A percentile compares a stretch with the other conserved stretches of the same genome.
Conservation (phyloP, 495 filamentous ascomycete species). For the Penicillium waksmanii region DNA sequence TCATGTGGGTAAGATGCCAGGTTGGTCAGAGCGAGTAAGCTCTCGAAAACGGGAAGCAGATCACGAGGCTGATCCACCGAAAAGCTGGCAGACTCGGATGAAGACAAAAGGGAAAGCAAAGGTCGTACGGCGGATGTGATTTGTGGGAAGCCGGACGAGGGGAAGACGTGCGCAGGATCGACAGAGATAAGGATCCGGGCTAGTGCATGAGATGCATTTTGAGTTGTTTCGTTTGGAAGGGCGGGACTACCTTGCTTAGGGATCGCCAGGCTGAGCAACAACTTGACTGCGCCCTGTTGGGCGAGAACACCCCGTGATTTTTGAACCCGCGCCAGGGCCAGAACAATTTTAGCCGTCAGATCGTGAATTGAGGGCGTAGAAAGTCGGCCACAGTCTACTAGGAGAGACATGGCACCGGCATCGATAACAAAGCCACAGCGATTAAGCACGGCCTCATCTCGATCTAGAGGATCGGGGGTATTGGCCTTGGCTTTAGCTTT, state of each 20-base stretch:
- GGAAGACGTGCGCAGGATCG: conserved; percentile 85
- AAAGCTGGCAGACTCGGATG: conserved; percentile 44
- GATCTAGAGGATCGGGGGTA: conserved; percentile 67
- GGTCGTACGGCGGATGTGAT: conserved; percentile 78
- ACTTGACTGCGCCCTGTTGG: conserved; percentile 88
- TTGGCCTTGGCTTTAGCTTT: conserved; percentile 38
- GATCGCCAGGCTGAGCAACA: conserved; percentile 70
- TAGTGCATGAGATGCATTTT: conserved; percentile 78
- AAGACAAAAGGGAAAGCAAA: conserved; percentile 68
- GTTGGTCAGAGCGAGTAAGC: conserved; percentile 90
- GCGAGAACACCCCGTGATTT: conserved; percentile 76
- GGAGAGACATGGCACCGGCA: conserved; percentile 70
- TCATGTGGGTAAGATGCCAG: conserved; percentile 75
- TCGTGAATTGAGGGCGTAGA: conserved; percentile 69
- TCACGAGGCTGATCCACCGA: conserved; percentile 67
- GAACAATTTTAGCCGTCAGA: conserved; percentile 71
- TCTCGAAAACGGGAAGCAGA: conserved; percentile 88
- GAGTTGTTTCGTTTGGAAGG: conserved; percentile 49
- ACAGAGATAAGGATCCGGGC: conserved; percentile 91
- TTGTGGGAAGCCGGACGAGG: conserved; percentile 70
- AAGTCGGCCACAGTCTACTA: conserved; percentile 69
- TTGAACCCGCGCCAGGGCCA: conserved; percentile 71
- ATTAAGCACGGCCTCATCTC: conserved; percentile 71
- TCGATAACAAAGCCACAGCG: conserved; percentile 80
- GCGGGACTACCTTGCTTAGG: conserved; percentile 54